phyloP scores from a whole-genome alignment of 768 basidiomycete species.

The Hemileccinum impolitum region DNA sequence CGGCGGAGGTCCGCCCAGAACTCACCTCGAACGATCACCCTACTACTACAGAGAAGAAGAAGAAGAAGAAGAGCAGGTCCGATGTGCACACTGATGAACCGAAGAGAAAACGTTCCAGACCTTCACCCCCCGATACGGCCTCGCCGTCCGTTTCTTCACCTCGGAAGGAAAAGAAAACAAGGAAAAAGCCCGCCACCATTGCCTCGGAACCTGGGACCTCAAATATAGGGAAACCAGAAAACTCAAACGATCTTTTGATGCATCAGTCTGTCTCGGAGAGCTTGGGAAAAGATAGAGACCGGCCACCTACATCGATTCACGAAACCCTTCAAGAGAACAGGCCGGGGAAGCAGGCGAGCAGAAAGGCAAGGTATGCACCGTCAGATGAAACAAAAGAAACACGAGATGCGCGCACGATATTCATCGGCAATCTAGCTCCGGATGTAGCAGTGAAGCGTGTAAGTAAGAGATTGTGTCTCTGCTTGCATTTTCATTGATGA shows the following conservation, averaged over 20 bases:
- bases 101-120: slow-evolving; percentile 17
- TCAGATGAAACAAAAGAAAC: slow-evolving; percentile 68
- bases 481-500: background rate
- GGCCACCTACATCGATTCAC: slow-evolving; percentile 50
- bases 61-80: slow-evolving; percentile 14
- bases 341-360: slow-evolving; percentile 24
- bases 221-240: background rate
- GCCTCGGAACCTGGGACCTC: background rate
- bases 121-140: slow-evolving; percentile 4
- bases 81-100: slow-evolving; percentile 14
- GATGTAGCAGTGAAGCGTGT: slow-evolving; percentile 79
- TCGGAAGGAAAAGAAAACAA: slow-evolving; percentile 14
- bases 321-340: slow-evolving; percentile 46
- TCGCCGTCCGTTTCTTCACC: slow-evolving; percentile 19
- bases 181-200: slow-evolving; percentile 5
- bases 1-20: background rate
- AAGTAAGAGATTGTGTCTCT: slow-evolving; percentile 18
- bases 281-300: slow-evolving; percentile 30
- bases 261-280: slow-evolving; percentile 30
- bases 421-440: slow-evolving; percentile 84
- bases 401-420: slow-evolving; percentile 81
- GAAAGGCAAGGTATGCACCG: slow-evolving; percentile 51
- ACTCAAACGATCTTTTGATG: slow-evolving; percentile 3
- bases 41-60: slow-evolving; percentile 3
- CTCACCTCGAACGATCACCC: slow-evolving; percentile 3